Evolutionary conservation across 2,329 filamentous ascomycete species (phyloP).

Genomic region (Nemania diffusa): DNA sequence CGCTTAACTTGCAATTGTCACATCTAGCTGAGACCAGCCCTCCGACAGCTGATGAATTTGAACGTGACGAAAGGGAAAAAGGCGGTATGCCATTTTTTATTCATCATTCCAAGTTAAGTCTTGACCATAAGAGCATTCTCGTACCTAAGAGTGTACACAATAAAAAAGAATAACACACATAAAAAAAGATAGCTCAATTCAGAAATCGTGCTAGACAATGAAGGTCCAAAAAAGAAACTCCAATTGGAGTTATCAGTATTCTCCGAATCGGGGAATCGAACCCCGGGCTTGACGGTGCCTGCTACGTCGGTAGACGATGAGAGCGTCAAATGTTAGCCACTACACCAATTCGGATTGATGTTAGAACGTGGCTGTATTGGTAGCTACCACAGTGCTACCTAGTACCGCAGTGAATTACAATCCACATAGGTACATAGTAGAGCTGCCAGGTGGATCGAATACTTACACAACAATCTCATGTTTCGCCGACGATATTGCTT

Average conservation of each 20-base stretch:
- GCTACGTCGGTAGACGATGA: constrained; percentile 34
- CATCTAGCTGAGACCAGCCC: neutral
- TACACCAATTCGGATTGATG: constrained; percentile 50
- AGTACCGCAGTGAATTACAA: neutral
- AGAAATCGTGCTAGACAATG: too few species aligned
- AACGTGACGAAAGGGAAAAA: neutral
- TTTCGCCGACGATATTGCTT: too few species aligned
- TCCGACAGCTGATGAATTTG: neutral
- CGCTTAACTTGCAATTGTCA: neutral
- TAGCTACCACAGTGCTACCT: neutral
- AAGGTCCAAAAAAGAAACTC: neutral
- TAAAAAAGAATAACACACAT: neutral
- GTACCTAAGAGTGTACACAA: too few species aligned
- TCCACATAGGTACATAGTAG: too few species aligned
- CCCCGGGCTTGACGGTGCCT: constrained; percentile 44
- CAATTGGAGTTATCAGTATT: neutral
- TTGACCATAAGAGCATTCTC: too few species aligned
- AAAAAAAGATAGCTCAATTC: too few species aligned
- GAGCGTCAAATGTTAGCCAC: constrained; percentile 52
- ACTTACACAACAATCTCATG: too few species aligned
- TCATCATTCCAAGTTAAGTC: too few species aligned
- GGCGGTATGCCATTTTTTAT: neutral
- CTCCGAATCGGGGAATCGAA: constrained; percentile 50
- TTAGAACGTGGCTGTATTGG: neutral
- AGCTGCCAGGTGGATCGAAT: too few species aligned